Base-by-base conservation (phyloP, 139 green algal species). In the Dunaliella sp. region DNA sequence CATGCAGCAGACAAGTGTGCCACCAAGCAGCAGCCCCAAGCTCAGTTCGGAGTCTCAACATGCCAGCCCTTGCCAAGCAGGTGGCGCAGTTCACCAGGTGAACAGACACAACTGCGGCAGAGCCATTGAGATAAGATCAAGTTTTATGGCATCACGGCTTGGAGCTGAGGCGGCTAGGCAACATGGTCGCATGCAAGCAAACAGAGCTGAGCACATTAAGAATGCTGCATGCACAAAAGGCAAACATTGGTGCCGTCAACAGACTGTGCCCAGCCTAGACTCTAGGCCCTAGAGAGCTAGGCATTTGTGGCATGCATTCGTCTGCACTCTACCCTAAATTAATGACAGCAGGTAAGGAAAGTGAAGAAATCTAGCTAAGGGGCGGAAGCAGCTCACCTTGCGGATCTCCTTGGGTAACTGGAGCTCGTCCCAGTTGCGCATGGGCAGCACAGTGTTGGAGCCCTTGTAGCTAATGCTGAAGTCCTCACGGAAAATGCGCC, bases 401-500 rank as follows among this genome's bases (percentile, higher is more conserved):
- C 83, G 74, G 0, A 98, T 85, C 30, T 84, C 32, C 48, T 93
- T 83, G 30, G 96, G 95, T 86, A 98, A 86, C 16, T 84, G 34
- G 1, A 90, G 90, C 88, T 98, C 96, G 1, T 94, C 89, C 96
- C 96, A 98, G 85, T 92, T 95, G 74, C 96, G 91, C 37, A 97
- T 89, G 37, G 94, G 95, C 88, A 96, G 88, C 33, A 89, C 83
- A 35, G 84, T 88, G 86, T 90, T 91, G 85, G 86, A 88, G 48
- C 88, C 72, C 81, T 96, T 97, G 97, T 97, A 99, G 34, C 87
- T 84, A 80, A 99, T 99, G 94, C 93, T 98, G 94, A 97, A 98
- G 90, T 99, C 97, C 90, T 99, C 97, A 26, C 95, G 91, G 94
- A 99, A 99, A 93, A 99, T 99, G 88, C 97, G 95, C 97, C 97